phyloP scores from a whole-genome alignment of 2,329 filamentous ascomycete species.

The Aureobasidium vineae region DNA sequence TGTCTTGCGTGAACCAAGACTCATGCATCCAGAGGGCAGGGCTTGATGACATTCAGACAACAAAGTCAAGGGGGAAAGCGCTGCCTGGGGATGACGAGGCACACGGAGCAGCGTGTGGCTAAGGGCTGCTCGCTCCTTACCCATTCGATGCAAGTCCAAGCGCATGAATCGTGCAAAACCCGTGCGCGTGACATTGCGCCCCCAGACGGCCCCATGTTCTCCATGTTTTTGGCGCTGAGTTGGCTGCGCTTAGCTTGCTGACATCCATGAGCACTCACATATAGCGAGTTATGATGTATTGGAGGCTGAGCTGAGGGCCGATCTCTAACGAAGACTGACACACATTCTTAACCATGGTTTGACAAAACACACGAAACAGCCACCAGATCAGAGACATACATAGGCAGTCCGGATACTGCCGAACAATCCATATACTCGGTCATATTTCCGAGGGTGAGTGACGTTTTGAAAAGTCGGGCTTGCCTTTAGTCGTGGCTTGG shows the following conservation, averaged over 20 bases:
- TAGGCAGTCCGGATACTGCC: conserved; percentile 16
- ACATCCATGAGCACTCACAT: conserved; percentile 5
- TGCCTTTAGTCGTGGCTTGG: conserved; percentile 11
- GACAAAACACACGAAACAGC: background rate
- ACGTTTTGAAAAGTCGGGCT: conserved; percentile 8
- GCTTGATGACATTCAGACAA: background rate
- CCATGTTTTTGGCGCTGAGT: conserved; percentile 21
- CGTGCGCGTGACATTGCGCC: conserved; percentile 25
- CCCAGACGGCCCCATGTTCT: conserved; percentile 25
- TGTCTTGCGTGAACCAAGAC: background rate
- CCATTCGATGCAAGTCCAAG: conserved; percentile 1
- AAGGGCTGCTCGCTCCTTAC: background rate
- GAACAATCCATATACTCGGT: background rate
- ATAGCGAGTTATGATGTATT: conserved; percentile 6
- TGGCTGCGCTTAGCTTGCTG: conserved; percentile 21
- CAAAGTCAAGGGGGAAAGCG: background rate
- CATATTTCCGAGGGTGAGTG: background rate
- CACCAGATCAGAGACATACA: conserved; percentile 4
- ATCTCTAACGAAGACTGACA: conserved; percentile 14
- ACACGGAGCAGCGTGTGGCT: conserved; percentile 16
- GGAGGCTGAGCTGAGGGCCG: background rate
- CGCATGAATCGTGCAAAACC: conserved; percentile 12
- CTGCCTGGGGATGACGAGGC: conserved; percentile 11
- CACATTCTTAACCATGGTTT: background rate
- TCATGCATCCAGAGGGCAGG: conserved; percentile 9